Evolutionary conservation across 805 yeast genomes (phyloP).

Genomic region (Cyberlindnera suaveolens): DNA sequence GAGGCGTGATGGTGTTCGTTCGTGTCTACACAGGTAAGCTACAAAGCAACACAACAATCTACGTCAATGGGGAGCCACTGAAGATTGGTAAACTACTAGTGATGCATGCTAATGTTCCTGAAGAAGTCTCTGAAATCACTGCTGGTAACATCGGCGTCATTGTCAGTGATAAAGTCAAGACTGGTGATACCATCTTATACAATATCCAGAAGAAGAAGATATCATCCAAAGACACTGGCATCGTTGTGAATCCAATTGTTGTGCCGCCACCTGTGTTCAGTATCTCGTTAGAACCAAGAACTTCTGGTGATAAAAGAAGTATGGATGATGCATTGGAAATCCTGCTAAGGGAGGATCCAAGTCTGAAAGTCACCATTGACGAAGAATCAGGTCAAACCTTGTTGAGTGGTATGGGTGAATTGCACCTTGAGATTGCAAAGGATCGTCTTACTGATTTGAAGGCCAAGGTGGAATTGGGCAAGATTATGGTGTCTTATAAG

Average conservation of each 20-base stretch:
- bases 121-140: slow-evolving; percentile 54
- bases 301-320: slow-evolving; percentile 72
- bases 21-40: slow-evolving; percentile 84
- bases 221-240: slow-evolving; percentile 34
- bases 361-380: slow-evolving; percentile 62
- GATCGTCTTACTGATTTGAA: slow-evolving; percentile 78
- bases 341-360: slow-evolving; percentile 85
- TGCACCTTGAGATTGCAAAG: slow-evolving; percentile 83
- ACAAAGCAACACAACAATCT: slow-evolving; percentile 53
- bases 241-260: slow-evolving; percentile 64
- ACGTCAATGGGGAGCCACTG: slow-evolving; percentile 62
- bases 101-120: slow-evolving; percentile 86
- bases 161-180: slow-evolving; percentile 53
- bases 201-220: slow-evolving; percentile 49
- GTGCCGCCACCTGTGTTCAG: slow-evolving; percentile 94
- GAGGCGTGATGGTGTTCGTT: slow-evolving; percentile 80
- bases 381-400: slow-evolving; percentile 88
- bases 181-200: slow-evolving; percentile 86
- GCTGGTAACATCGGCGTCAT: slow-evolving; percentile 88
- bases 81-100: slow-evolving; percentile 62
- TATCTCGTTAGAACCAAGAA: slow-evolving; percentile 73
- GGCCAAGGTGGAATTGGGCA: slow-evolving; percentile 75
- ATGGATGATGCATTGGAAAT: slow-evolving; percentile 64
- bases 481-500: slow-evolving; percentile 84
- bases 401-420: slow-evolving; percentile 94